Evolutionary conservation across 805 yeast genomes (phyloP), one percentile per base, ranked within the genome.

Genomic region (Teunomyces aglyptinius): DNA sequence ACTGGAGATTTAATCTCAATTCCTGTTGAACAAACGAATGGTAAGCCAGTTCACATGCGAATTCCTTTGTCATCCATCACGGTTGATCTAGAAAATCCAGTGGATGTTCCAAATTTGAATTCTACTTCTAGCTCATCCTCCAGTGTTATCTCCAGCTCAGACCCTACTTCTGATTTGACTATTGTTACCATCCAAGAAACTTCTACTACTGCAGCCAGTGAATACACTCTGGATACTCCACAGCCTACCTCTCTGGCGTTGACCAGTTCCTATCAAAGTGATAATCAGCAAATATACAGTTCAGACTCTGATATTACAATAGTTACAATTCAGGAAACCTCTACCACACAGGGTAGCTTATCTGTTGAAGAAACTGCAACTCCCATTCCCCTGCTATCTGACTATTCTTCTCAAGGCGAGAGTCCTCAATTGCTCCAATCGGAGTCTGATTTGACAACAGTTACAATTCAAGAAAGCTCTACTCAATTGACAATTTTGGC

Each of bases 1-100:
- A 45, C 64, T 0, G 90, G 89, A 16, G 59, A 55, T 3, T 57
- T 75, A 50, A 53, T 51, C 18, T 54, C 66, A 1, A 51, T 72
- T 41, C 68, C 65, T 2, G 50, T 73, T 13, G 53, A 34, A 11
- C 28, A 22, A 28, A 15, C n/a, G 2, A 44, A 52, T 24, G 57
- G 55, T 22, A 18, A 50, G 4, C 49, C 52, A 27, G 41, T 31
- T 12, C 50, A 53, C 43, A 52, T 58, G 35, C 54, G 54, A 35
- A 53, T 62, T 35, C 59, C 58, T 2, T 58, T 62, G 43, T 43
- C 45, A 15, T 49, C 54, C 26, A 34, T 61, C 32, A 43, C 51
- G 3, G 55, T 55, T n/a, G 31, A 44, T 20, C 13, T 55, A 11
- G 33, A 10, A 5, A 31, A 31, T n/a, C 10, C 16, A 13, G 34